Evolutionary conservation across 2,329 filamentous ascomycete species (phyloP), one percentile per base, ranked within the genome.

Genomic region (Chaetomiaceae sp.): DNA sequence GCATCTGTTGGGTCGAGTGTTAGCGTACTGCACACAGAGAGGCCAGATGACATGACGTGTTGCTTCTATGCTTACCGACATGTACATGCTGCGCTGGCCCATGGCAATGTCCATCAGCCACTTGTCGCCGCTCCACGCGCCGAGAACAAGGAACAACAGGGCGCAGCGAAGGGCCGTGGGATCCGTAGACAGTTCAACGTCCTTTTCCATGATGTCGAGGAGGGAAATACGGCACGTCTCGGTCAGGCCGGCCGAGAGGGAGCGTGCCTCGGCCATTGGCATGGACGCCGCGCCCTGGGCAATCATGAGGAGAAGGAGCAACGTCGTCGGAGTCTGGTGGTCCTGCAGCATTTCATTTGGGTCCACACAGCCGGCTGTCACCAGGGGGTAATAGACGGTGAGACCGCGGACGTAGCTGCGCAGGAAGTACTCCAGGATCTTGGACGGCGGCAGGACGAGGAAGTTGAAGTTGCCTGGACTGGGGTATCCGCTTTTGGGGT

Each of bases 71-170:
- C 76, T 72, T 62, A 80, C 77, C 54, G 84, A 79, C 55, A 87
- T 77, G 66, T 88, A 88, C 83, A 88, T 88, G 53, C 83, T 83
- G 44, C 84, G 77, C 67, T 88, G 85, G 27, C 85, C 84, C 83
- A 88, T 87, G 38, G 84, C 81, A 59, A 88, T 87, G 63, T 88
- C 84, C 84, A 88, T 88, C 59, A 87, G 82, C 84, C 85, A 88
- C 69, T 88, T 88, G 67, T 88, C 85, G 42, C 85, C 85, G 64
- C 84, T 86, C 85, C 85, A 89, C 1, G 83, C 83, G 7, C 84
- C 85, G 23, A 87, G 76, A 1, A 84, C 77, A 1, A 81, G 86
- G 65, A 87, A 87, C 3, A 88, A 76, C 12, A 88, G 71, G 0
- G 84, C 84, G 44, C 83, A 83, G 36, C 84, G 78, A 40, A 88